Base-by-base conservation (phyloP, 1,139 yeast species). In the Suhomyces ambrosiae region DNA sequence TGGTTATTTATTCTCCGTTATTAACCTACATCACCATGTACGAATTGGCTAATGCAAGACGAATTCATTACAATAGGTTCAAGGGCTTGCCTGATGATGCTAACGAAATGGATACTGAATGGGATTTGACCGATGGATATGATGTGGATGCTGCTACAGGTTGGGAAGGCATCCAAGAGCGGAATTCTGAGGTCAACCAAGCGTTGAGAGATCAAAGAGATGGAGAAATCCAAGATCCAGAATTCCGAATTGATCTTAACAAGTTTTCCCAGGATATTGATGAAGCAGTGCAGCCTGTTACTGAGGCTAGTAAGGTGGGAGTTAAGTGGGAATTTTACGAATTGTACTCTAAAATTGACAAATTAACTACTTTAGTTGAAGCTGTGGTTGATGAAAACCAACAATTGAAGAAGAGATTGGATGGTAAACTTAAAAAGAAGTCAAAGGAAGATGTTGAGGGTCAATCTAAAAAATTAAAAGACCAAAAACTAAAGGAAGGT, bases 61-160 rank as follows among this genome's bases (percentile, higher is more conserved):
- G 94, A 49, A 80, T 87, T 24, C 73, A 71, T 37, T 87, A 85
- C 60, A 88, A 88, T 59, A 71, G 95, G 45, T 65, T 71, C 47
- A 75, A 74, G 49, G 80, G 83, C 1, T 60, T 78, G 13, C 67
- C 85, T 0, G 95, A 87, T 56, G 96, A 88, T 60, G 88, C 90
- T 17, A 86, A 86, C 56, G 94, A 86, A 52, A 55, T 68, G 24
- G 88, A 88, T 50, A 74, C 82, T 12, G 90, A 84, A 54, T 87
- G 95, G 95, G 87, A 84, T 49, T 67, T 87, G 49, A 76, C 84
- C 7, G 95, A 87, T 58, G 96, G 96, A 0, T 87, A 72, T 52
- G 76, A 73, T 33, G 68, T 56, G 23, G 65, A 58, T 14, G 69
- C 50, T 7, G 29, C 63, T 7, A 38, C 52, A 26, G 72, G 69